Conservation (phyloP, 202 grass and related monocot species). For the Setaria italica region DNA sequence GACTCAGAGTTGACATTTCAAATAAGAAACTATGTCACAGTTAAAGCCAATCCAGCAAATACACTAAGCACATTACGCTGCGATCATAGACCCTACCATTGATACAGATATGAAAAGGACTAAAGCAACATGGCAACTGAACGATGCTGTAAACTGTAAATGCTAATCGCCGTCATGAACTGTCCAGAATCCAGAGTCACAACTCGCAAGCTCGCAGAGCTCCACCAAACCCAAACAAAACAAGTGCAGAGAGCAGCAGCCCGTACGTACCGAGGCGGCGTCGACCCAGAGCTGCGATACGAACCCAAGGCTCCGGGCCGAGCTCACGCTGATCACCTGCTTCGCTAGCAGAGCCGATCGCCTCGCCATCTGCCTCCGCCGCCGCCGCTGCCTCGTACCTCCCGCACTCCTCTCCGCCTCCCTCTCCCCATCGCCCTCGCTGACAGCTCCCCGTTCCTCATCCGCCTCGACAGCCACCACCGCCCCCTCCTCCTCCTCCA, state of each 20-base stretch:
- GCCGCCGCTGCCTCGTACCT: constrained; percentile 22
- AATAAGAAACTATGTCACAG: too few relatives aligned
- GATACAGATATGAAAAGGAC: not conserved
- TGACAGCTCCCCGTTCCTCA: constrained; percentile 38
- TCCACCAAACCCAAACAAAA: constrained; percentile 30
- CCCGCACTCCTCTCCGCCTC: constrained; percentile 27
- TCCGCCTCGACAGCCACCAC: constrained; percentile 14
- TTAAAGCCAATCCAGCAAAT: not conserved
- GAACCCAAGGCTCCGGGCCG: constrained; percentile 83
- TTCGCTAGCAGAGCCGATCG: constrained; percentile 88
- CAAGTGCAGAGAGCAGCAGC: constrained; percentile 9
- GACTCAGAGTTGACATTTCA: too few relatives aligned
- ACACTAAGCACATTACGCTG: constrained; percentile 15
- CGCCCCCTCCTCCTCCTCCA: constrained; percentile 45
- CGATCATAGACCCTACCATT: not conserved
- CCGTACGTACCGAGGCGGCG: constrained; percentile 58
- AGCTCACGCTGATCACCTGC: constrained; percentile 86
- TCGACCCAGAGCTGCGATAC: constrained; percentile 97
- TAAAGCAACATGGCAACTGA: not conserved
- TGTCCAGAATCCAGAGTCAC: not conserved
- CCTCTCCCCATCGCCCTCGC: constrained; percentile 35
- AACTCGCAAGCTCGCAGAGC: not conserved
- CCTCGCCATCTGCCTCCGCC: constrained; percentile 67
- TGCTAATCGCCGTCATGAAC: not conserved
- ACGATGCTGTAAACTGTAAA: not conserved